Evolutionary conservation across 2,329 filamentous ascomycete species (phyloP), one percentile per base, ranked within the genome.

Genomic region (Monosporascus sp.): DNA sequence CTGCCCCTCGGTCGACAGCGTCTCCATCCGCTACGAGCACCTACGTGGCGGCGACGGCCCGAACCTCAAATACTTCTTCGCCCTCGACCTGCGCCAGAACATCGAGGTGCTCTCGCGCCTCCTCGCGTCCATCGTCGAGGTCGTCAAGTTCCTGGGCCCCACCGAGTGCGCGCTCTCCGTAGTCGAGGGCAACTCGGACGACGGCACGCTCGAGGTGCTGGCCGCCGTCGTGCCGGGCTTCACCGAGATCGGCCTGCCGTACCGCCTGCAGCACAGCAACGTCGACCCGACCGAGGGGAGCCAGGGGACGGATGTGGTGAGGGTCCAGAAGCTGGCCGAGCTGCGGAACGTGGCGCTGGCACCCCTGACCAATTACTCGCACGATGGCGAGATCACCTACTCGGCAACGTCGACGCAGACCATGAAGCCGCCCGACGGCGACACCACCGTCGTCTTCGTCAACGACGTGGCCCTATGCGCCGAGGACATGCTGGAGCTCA

Each of bases 401-500:
- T 46, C 43, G 14, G 43, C 43, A 14, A 46, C 43, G 22, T 46
- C 43, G 22, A 46, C 43, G 22, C 43, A 46, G 43, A 27, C 43
- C 4, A 46, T 46, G 43, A 46, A 46, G 24, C 43, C 43, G 22
- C 43, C 43, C 31, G 61, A 63, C 3, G 63, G 63, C 6, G 64
- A 76, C 22, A 70, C 77, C 1, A 75, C 75, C 3, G 66, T 83
- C 3, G 50, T 82, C 16, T 82, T 82, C 56, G 61, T 83, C 48
- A 81, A 83, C 64, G 78, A 83, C 56, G 76, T 84, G 14, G 75
- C 76, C 3, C 66, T 70, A 4, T 83, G 80, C 54, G 43, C 71
- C 9, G 79, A 84, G 44, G 81, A 85, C 57, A 73, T 85, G 14
- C 69, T 86, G 4, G 82, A 85, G 64, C 68, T 84, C 1, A 59